Evolutionary conservation across 257 asterid species (phyloP).

Genomic region (Solanum dulcamara): DNA sequence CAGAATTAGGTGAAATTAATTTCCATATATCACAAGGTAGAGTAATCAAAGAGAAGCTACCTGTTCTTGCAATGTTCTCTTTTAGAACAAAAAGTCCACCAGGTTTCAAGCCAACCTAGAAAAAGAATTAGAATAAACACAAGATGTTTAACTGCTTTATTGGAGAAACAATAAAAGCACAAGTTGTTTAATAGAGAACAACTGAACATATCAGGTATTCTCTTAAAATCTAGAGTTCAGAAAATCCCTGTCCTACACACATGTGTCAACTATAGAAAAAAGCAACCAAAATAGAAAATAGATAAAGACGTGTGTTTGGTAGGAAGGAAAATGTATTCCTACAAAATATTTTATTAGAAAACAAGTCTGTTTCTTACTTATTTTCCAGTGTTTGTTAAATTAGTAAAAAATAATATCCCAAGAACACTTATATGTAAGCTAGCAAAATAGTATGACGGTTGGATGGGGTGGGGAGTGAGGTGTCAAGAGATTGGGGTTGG

Average conservation of each 20-base stretch:
- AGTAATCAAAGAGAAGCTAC: slow-evolving; percentile 24
- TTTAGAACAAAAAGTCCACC: slow-evolving; percentile 81
- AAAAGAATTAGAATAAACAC: neutral
- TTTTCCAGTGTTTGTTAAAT: neutral
- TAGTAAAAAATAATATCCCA: neutral
- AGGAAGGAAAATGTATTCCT: neutral
- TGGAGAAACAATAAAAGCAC: neutral
- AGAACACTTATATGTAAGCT: neutral
- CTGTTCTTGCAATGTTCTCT: slow-evolving; percentile 81
- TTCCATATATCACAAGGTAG: neutral
- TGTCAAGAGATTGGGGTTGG: neutral
- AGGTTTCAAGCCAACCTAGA: slow-evolving; percentile 74
- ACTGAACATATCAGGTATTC: neutral
- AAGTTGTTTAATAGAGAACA: neutral
- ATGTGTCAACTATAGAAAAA: neutral
- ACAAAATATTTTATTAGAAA: too few relatives aligned
- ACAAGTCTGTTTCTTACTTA: neutral
- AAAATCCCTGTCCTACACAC: neutral
- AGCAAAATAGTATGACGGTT: neutral
- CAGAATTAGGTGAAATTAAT: neutral
- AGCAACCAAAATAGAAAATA: neutral
- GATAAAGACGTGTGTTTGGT: neutral
- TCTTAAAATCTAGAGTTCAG: neutral
- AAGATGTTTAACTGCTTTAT: neutral
- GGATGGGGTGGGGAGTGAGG: neutral